Evolutionary conservation across 2,329 filamentous ascomycete species (phyloP), one percentile per base, ranked within the genome.

Genomic region (Paraconiothyrium sp.): DNA sequence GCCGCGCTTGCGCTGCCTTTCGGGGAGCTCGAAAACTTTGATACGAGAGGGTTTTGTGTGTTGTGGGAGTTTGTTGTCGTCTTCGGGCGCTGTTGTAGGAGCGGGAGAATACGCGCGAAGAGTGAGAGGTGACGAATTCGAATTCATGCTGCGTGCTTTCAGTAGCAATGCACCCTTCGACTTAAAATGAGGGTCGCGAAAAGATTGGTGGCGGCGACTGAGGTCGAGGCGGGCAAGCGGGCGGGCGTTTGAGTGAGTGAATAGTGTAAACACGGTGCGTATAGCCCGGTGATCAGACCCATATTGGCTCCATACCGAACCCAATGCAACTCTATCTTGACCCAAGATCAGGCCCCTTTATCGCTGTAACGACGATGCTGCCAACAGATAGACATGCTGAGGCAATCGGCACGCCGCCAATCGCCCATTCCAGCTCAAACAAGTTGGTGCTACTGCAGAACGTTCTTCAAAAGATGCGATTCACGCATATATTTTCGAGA

Each of bases 21-120:
- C 54, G 16, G 41, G 43, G 43, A 56, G 41, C 20, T 56, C 41
- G n/a, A 27, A 7, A 30, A 56, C 43, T 37, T 56, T 56, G 10
- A 11, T 39, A 11, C 54, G 54, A 0, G 41, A 47, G 43, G 54
- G 54, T 8, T 16, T 27, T 24, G 39, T 46, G 41, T 44, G 20
- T 9, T 34, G 39, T 9, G 41, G 14, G n/a, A 27, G 39, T 7
- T 41, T 11, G 2, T 41, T 22, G 50, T 9, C 4, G 13, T 41
- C 20, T 16, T 16, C 39, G 8, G 39, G 14, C 39, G 16, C 39
- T 5, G 39, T 2, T 7, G 39, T n/a, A 13, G 46, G 27, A 14
- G 27, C 27, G 16, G 46, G 48, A 20, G 9, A 7, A 50, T 16
- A 16, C 16, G n/a, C n/a, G 5, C 14, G 48, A 3, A 20, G 30